A percentile compares a stretch with the other conserved stretches of the same genome.
These are phyloP conservation scores for Aspergillus jensenii DNA, from an alignment of 2,329 filamentous ascomycete species.

Conservation along the genomic window DNA sequence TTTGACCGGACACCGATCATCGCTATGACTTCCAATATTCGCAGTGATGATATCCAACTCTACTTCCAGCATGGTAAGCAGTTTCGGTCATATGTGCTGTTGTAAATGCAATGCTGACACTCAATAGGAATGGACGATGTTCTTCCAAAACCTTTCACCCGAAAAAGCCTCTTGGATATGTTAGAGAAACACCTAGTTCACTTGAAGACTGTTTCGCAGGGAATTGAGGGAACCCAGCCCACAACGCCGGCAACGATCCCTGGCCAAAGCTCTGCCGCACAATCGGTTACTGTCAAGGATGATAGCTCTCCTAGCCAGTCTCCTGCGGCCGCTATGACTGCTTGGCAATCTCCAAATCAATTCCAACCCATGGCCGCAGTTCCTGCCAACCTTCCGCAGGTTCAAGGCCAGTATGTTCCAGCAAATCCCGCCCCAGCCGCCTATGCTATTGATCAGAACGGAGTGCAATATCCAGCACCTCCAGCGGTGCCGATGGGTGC, in stretches of 20 bases:
- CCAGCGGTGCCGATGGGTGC: conserved; percentile 36
- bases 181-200: conserved; percentile 86
- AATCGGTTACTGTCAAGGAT: conserved; percentile 55
- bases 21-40: conserved; percentile 98
- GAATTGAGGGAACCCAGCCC: conserved; percentile 52
- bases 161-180: conserved; percentile 78
- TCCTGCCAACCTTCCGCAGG: conserved; percentile 46
- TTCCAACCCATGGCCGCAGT: conserved; percentile 59
- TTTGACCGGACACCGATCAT: conserved; percentile 84
- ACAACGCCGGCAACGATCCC: conserved; percentile 45
- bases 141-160: conserved; percentile 93
- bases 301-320: conserved; percentile 64
- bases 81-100: background rate
- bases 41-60: conserved; percentile 92
- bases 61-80: conserved; percentile 91
- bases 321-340: conserved; percentile 57
- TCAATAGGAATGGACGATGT: conserved; percentile 90
- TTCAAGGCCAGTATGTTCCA: conserved; percentile 43
- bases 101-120: conserved; percentile 22
- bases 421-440: conserved; percentile 37
- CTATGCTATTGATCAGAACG: conserved; percentile 41
- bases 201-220: conserved; percentile 67
- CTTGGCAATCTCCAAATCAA: conserved; percentile 64
- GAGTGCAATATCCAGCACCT: conserved; percentile 40
- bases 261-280: conserved; percentile 52